A percentile compares a stretch with the other conserved stretches of the same genome.
Conservation (phyloP, 176 grass and related monocot species). For the Cenchrus americanus region DNA sequence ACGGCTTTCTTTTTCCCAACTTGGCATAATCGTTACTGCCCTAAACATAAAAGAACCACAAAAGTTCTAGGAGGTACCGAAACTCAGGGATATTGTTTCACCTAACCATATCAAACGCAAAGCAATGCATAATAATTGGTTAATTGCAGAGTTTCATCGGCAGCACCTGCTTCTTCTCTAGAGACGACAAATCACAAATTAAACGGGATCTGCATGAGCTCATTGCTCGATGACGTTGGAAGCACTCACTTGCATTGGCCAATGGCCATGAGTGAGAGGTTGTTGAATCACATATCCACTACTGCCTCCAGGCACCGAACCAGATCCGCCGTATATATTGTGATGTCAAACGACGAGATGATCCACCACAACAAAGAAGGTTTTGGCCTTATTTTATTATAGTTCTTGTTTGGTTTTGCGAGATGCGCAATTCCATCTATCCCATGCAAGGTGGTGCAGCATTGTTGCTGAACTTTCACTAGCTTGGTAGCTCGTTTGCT, state of each 20-base stretch:
- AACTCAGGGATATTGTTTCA: background rate
- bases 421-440: background rate
- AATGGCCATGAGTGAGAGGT: constrained; percentile 14
- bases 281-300: constrained; percentile 52
- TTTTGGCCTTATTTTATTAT: background rate
- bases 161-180: constrained; percentile 11
- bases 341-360: constrained; percentile 54
- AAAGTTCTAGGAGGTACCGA: background rate
- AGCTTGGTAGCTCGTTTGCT: background rate
- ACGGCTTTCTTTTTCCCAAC: background rate
- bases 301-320: constrained; percentile 34
- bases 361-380: constrained; percentile 36
- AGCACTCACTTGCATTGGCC: constrained; percentile 19
- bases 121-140: background rate
- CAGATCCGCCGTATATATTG: constrained; percentile 40
- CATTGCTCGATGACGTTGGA: constrained; percentile 41
- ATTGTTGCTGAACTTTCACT: constrained; percentile 24
- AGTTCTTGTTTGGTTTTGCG: background rate
- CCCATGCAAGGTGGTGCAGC: background rate
- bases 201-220: constrained; percentile 17
- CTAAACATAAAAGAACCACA: background rate
- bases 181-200: constrained; percentile 20
- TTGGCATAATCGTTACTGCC: background rate
- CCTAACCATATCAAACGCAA: background rate
- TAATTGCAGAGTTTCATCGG: background rate